Percentiles rank a stretch among this genome's conserved stretches.
Conservation (phyloP, 208 protist genomes). For the Acanthamoeba triangularis region DNA sequence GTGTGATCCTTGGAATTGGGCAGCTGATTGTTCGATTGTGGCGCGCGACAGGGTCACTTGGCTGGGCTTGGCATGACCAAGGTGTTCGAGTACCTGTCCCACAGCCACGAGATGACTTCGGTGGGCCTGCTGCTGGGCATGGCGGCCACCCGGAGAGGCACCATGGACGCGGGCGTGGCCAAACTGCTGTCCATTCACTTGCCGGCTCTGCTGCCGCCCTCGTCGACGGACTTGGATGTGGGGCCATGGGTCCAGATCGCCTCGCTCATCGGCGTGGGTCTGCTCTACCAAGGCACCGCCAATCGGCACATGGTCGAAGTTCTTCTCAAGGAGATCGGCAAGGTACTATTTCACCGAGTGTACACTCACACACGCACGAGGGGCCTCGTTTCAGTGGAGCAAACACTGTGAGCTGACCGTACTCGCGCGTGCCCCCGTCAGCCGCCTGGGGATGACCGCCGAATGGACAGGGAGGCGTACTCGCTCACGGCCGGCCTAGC, state of each 20-base stretch:
- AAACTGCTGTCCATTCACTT: slow-evolving; percentile 93
- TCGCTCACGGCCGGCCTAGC: slow-evolving; percentile 87
- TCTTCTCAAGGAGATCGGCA: slow-evolving; percentile 90
- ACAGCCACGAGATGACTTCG: slow-evolving; percentile 89
- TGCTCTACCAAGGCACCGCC: slow-evolving; percentile 89
- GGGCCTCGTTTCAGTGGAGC: too few relatives aligned
- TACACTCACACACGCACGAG: neutral
- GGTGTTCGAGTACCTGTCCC: slow-evolving; percentile 89
- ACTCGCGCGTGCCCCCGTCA: neutral
- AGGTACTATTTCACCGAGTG: neutral
- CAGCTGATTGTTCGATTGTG: neutral
- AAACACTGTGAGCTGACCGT: neutral
- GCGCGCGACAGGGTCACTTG: slow-evolving; percentile 87
- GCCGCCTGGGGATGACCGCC: slow-evolving; percentile 82
- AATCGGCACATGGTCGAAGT: slow-evolving; percentile 91
- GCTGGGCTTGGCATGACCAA: slow-evolving; percentile 86
- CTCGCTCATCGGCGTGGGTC: slow-evolving; percentile 91
- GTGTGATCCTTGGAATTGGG: too few relatives aligned
- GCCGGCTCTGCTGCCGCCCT: slow-evolving; percentile 84
- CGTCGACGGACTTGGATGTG: slow-evolving; percentile 90
- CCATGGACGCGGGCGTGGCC: slow-evolving; percentile 87
- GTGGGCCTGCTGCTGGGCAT: slow-evolving; percentile 92
- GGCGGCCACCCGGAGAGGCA: slow-evolving; percentile 84
- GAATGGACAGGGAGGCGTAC: slow-evolving; percentile 82
- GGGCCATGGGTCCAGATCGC: slow-evolving; percentile 87